Percentiles rank a stretch among this genome's conserved stretches.
phyloP scores from a whole-genome alignment of 352 stramenopile genomes.

The Phytophthora pinifolia region DNA sequence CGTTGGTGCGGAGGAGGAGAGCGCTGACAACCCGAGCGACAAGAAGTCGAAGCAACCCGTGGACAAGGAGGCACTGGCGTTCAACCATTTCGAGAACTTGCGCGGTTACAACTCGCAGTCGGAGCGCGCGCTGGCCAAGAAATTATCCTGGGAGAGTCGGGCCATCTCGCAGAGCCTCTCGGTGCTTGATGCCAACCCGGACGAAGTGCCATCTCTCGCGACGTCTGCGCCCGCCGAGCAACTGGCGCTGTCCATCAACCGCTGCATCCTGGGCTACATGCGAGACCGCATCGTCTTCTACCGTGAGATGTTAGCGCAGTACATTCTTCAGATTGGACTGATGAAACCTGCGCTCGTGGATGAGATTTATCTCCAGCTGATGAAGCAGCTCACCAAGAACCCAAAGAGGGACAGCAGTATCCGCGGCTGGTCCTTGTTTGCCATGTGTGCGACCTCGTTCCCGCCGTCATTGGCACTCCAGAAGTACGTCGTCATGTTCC shows the following conservation, averaged over 20 bases:
- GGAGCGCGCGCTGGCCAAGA: conserved; percentile 44
- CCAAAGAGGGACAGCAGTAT: conserved; percentile 90
- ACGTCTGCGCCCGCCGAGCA: conserved; percentile 34
- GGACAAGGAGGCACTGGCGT: conserved; percentile 54
- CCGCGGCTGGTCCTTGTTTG: conserved; percentile 92
- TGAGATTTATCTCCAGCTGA: conserved; percentile 93
- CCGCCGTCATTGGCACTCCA: conserved; percentile 86
- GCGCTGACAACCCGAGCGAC: conserved; percentile 30
- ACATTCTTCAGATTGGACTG: conserved; percentile 91
- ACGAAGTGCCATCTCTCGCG: conserved; percentile 27
- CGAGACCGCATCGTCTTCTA: conserved; percentile 94
- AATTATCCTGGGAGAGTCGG: conserved; percentile 65
- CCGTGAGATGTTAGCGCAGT: conserved; percentile 93
- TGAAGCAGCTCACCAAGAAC: conserved; percentile 94
- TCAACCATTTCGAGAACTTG: conserved; percentile 72
- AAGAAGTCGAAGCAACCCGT: conserved; percentile 32
- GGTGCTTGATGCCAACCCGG: conserved; percentile 45
- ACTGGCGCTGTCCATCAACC: conserved; percentile 88
- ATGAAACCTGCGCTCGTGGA: conserved; percentile 88
- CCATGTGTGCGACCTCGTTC: conserved; percentile 92
- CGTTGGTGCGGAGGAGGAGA: conserved; percentile 30
- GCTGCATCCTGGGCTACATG: conserved; percentile 94
- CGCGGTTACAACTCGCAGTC: conserved; percentile 56
- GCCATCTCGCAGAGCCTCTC: conserved; percentile 64
- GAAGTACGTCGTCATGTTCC: conserved; percentile 90